These are phyloP conservation scores for Heritiera fomes DNA, from an alignment of 345 rosid genomes.

Conservation along the genomic window DNA sequence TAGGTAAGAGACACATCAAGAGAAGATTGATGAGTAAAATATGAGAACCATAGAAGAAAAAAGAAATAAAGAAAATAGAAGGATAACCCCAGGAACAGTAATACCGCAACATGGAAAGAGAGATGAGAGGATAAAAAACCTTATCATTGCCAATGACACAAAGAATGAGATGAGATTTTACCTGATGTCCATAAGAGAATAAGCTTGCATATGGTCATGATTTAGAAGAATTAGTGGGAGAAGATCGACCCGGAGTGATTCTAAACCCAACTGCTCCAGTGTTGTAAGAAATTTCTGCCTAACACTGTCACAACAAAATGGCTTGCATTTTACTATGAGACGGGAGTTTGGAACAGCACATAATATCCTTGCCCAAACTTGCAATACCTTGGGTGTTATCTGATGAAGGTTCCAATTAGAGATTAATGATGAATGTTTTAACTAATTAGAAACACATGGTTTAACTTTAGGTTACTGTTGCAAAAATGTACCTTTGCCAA, in stretches of 20 bases:
- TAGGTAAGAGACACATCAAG: too few relatives aligned
- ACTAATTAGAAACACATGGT: neutral
- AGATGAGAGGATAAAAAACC: neutral
- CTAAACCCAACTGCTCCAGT: slow-evolving; percentile 91
- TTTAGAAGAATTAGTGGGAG: slow-evolving; percentile 95
- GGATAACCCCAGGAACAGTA: neutral
- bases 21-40: too few relatives aligned
- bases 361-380: slow-evolving; percentile 98
- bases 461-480: slow-evolving; percentile 2
- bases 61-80: too few relatives aligned
- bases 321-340: slow-evolving; percentile 96
- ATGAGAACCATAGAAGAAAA: too few relatives aligned
- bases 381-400: slow-evolving; percentile 94
- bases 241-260: slow-evolving; percentile 92
- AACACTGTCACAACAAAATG: slow-evolving; percentile 95
- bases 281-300: slow-evolving; percentile 82
- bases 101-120: neutral
- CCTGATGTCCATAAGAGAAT: slow-evolving; percentile 99
- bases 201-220: slow-evolving; percentile 99
- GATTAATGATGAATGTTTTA: neutral
- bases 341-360: slow-evolving; percentile 98
- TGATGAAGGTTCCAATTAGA: slow-evolving; percentile 30
- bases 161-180: slow-evolving; percentile 28
- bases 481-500: slow-evolving; percentile 78
- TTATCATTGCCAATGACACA: slow-evolving; percentile 5